Evolutionary conservation across 768 basidiomycete species (phyloP).

Genomic region (Mycena rebaudengoi): DNA sequence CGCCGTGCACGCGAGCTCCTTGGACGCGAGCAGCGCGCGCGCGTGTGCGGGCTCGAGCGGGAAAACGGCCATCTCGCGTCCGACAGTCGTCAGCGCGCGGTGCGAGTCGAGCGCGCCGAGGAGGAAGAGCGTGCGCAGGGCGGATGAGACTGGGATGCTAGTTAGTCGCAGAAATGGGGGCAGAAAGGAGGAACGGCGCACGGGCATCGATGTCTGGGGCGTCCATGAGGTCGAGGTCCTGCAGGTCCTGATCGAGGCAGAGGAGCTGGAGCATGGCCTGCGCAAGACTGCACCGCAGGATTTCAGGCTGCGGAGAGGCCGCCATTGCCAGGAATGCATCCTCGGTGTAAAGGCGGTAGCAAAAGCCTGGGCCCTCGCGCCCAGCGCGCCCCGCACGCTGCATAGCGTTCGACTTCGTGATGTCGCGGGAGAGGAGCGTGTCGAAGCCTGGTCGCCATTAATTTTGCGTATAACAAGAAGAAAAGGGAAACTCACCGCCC

Average conservation of each 20-base stretch:
- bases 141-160: slow-evolving; percentile 58
- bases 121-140: slow-evolving; percentile 77
- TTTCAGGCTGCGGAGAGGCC: slow-evolving; percentile 83
- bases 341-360: slow-evolving; percentile 94
- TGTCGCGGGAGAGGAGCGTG: slow-evolving; percentile 80
- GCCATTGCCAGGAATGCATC: slow-evolving; percentile 74
- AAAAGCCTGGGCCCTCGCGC: slow-evolving; percentile 87
- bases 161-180: background rate
- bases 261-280: slow-evolving; percentile 88
- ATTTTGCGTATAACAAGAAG: background rate
- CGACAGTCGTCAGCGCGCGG: slow-evolving; percentile 73
- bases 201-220: slow-evolving; percentile 78
- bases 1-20: slow-evolving; percentile 71
- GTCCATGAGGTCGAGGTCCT: slow-evolving; percentile 90
- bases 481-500: slow-evolving; percentile 55
- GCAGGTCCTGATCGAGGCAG: slow-evolving; percentile 82
- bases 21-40: slow-evolving; percentile 82
- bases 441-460: slow-evolving; percentile 75
- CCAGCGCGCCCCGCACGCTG: slow-evolving; percentile 97
- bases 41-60: slow-evolving; percentile 91
- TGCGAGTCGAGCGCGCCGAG: slow-evolving; percentile 80
- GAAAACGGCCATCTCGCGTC: slow-evolving; percentile 87
- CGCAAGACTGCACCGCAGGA: slow-evolving; percentile 85
- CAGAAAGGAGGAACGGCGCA: slow-evolving; percentile 51
- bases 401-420: slow-evolving; percentile 90